Evolutionary conservation across 805 yeast genomes (phyloP).

Genomic region (Cyberlindnera mycetangii): DNA sequence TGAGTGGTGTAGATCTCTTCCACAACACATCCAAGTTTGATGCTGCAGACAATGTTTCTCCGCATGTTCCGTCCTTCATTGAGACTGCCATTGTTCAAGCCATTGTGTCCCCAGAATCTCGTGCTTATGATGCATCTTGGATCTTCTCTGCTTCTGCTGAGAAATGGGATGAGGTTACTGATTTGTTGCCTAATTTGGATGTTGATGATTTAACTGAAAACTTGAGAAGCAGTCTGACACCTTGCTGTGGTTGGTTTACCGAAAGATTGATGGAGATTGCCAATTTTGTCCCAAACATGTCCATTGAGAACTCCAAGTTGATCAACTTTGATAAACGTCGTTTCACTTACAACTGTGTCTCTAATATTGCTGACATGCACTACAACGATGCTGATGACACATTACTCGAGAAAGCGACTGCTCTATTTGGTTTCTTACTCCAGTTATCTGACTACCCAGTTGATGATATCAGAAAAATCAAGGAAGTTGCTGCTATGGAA

Average conservation of each 20-base stretch:
- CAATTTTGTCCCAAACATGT: constrained; percentile 76
- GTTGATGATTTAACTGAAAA: constrained; percentile 30
- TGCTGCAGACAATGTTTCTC: constrained; percentile 31
- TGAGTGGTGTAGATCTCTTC: constrained; percentile 53
- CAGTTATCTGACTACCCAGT: constrained; percentile 33
- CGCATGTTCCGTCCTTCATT: constrained; percentile 75
- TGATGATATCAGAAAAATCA: constrained; percentile 35
- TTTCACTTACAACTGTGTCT: constrained; percentile 58
- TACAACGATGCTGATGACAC: constrained; percentile 30
- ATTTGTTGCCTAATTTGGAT: constrained; percentile 35
- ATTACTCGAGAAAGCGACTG: constrained; percentile 28
- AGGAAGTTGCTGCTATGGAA: constrained; percentile 45
- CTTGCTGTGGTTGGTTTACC: constrained; percentile 90
- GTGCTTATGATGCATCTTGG: constrained; percentile 72
- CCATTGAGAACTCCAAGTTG: constrained; percentile 56
- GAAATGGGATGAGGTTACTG: constrained; percentile 32
- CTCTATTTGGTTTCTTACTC: constrained; percentile 52
- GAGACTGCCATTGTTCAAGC: constrained; percentile 78
- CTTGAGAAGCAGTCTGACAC: constrained; percentile 51
- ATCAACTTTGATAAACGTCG: constrained; percentile 86
- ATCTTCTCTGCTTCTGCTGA: constrained; percentile 41
- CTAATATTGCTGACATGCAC: constrained; percentile 46
- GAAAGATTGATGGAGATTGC: constrained; percentile 76
- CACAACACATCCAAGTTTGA: constrained; percentile 14
- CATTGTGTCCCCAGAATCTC: constrained; percentile 75